Evolutionary conservation across 164 flowering plant genomes (phyloP), one percentile per base, ranked within the genome.

Genomic region (Chloranthus sessilifolius): DNA sequence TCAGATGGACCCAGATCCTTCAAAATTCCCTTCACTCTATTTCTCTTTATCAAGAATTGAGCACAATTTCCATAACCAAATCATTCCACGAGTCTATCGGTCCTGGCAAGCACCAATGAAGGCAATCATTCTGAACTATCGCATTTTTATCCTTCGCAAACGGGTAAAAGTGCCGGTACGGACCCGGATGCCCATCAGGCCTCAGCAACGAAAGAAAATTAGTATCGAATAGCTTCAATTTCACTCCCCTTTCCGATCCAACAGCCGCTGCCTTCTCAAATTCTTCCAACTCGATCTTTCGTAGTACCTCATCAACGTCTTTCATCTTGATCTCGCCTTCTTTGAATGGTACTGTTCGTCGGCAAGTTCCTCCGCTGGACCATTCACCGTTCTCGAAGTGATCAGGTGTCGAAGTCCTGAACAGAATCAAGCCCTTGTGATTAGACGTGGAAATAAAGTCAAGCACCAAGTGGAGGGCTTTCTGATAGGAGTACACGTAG

Each of bases 101-200:
- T 16, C 97, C 96, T 0, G 98, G 96, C 60, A 88, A 60, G 66
- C 98, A 88, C 98, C 98, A 92, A 59, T 88, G 96, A 65, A 92
- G 42, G 61, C 99, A 92, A 40, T 92, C 99, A 59, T 70, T 77
- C 50, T 66, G 77, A 14, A 81, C 78, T 38, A 27, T 50, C 0
- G 79, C 80, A 14, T 76, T 74, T 53, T 75, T 68, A 47, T 62
- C 77, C 50, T 67, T n/a, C 0, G 81, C 80, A 44, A 85, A 88
- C 5, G 99, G 97, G 34, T 80, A 64, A 51, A 68, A 77, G 21
- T 69, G 55, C 60, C 94, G 54, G 61, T 81, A 92, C 0, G 96
- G 84, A 9, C 98, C 98, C 1, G 98, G 98, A 63, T 92, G 98
- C 29, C 99, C 96, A 60, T 92, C 96, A 14, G 99, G 95, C 59